phyloP scores from a whole-genome alignment of 2,329 filamentous ascomycete species.

The Chaetomiaceae sp. region DNA sequence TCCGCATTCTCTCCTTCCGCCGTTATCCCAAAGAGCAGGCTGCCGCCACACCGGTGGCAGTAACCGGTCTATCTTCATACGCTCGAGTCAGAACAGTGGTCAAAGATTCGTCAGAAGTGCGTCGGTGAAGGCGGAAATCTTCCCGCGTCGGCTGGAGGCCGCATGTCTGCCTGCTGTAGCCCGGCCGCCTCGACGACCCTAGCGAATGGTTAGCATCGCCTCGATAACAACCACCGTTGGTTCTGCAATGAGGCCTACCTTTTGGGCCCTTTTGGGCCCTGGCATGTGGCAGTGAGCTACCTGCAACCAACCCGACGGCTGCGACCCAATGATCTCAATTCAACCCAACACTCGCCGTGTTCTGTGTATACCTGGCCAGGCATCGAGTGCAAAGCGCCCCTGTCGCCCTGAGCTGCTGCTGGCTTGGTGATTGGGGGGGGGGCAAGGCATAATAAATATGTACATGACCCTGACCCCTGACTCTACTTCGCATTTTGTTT shows the following conservation, averaged over 20 bases:
- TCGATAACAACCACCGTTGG: not conserved
- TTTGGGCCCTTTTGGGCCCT: not conserved
- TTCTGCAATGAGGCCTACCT: not conserved
- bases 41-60: too few species aligned
- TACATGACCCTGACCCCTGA: too few species aligned
- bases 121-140: not conserved
- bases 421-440: too few species aligned
- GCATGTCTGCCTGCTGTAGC: not conserved
- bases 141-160: not conserved
- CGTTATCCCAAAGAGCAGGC: too few species aligned
- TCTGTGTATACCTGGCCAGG: not conserved
- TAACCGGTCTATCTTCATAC: too few species aligned
- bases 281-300: not conserved
- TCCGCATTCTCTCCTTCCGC: too few species aligned
- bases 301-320: not conserved
- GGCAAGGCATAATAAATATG: too few species aligned
- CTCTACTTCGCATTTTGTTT: too few species aligned
- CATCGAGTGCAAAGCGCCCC: too few species aligned
- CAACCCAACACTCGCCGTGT: not conserved
- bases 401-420: too few species aligned
- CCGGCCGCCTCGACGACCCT: not conserved
- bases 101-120: not conserved
- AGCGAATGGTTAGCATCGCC: not conserved
- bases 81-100: too few species aligned
- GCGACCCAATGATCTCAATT: not conserved